These are phyloP conservation scores for Aureobasidium zeae DNA, from an alignment of 2,329 filamentous ascomycete genomes.

Conservation along the genomic window DNA sequence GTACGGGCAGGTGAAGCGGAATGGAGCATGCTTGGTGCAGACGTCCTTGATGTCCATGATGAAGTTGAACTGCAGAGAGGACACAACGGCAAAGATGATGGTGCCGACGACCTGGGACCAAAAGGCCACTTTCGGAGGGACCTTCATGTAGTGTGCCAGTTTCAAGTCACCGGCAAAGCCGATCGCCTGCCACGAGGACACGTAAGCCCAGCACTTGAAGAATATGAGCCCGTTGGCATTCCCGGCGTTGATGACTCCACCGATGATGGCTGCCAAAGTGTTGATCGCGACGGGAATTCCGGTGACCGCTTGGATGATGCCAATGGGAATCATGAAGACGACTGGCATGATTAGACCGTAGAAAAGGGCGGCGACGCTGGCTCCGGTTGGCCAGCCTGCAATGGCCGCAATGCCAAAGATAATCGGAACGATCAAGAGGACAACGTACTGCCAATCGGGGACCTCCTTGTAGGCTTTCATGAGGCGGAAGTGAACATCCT, in stretches of 20 bases:
- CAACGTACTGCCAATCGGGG: constrained; percentile 64
- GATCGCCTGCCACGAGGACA: too few species aligned
- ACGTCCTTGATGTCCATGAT: constrained; percentile 73
- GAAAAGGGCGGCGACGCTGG: too few species aligned
- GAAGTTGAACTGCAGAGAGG: constrained; percentile 64
- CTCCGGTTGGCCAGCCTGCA: constrained; percentile 10
- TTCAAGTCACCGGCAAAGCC: constrained; percentile 84
- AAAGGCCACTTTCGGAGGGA: constrained; percentile 69
- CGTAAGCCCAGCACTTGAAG: constrained; percentile 87
- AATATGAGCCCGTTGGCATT: constrained; percentile 87
- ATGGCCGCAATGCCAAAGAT: constrained; percentile 23
- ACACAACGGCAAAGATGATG: too few species aligned
- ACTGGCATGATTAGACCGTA: constrained; percentile 68
- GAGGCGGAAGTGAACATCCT: constrained; percentile 70
- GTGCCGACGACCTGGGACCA: constrained; percentile 66
- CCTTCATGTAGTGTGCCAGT: constrained; percentile 81
- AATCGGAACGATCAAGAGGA: constrained; percentile 7
- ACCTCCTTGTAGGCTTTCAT: constrained; percentile 73
- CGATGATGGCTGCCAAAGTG: constrained; percentile 18
- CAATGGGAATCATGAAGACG: constrained; percentile 77
- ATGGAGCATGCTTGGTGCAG: constrained; percentile 68
- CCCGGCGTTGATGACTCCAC: constrained; percentile 71
- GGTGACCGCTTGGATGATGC: constrained; percentile 85
- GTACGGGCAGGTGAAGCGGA: constrained; percentile 80
- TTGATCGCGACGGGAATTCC: constrained; percentile 39